Evolutionary conservation across 192 early-diverging fungal genomes (phyloP), one percentile per base, ranked within the genome.

Genomic region (Phycomyces nitens): DNA sequence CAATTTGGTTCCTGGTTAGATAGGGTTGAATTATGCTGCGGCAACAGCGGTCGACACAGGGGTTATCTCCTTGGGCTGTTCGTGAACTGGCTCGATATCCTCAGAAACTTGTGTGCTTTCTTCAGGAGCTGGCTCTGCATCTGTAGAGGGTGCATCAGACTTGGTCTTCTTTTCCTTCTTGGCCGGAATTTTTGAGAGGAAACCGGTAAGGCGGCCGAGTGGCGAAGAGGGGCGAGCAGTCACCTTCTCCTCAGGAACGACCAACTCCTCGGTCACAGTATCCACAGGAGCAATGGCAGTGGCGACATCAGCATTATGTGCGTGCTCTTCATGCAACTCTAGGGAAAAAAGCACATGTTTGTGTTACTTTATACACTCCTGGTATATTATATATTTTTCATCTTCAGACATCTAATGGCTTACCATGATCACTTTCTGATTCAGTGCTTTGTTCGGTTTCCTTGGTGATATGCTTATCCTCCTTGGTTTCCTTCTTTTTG

Each of bases 141-240:
- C 39, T 27, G 27, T 39, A 11, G 34, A 50, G 53, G 44, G 44
- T 11, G 12, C 44, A 42, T 29, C n/a, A 21, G 20, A 8, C 26
- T 63, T 39, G 22, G 39, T 51, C 23, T 53, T 44, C 34, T 63
- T 63, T 34, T 63, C 40, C 38, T 63, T 53, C 51, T 63, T 62
- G 44, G 44, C 44, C 12, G 44, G 44, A 11, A 47, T 47, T 11
- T 49, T 51, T 26, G 47, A 42, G 18, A 63, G 53, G 38, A 63
- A 41, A 9, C 52, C 52, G 41, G 62, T 55, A 16, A 63, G 39
- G 23, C 62, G 62, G 42, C 62, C 62, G 22, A 63, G 52, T 40
- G 62, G 62, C 34, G 62, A 63, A 53, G 62, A 63, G 26, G 62
- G 62, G 26, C 62, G 60, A 27, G 14, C 24, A 38, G 16, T 9